Evolutionary conservation across 345 rosid genomes (phyloP), one percentile per base, ranked within the genome.

Genomic region (Cardamine resedifolia): DNA sequence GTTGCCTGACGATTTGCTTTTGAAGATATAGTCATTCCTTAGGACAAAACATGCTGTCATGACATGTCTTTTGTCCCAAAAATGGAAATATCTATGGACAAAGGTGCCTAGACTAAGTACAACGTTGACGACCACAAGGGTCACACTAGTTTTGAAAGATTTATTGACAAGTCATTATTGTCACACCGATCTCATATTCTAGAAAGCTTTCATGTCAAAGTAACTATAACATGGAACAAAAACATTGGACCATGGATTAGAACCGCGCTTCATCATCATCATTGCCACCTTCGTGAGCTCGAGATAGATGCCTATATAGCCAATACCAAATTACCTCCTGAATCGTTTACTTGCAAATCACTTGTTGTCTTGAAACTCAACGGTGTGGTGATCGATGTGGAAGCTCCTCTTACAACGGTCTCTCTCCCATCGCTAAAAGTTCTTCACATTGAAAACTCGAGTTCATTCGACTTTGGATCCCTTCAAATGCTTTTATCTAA

Each of bases 241-340:
- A n/a, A 62, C 52, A 26, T 43, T 62, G 38, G 66, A 44, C 39
- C 53, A 1, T 62, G 38, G 26, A 63, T 63, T 16, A 44, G 39
- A 27, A 63, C 68, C 10, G 38, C 53, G 26, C 26, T 63, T 44
- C 16, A 28, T 27, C 26, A 44, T 44, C 38, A 44, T 16, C 39
- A 63, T 44, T 62, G 26, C 36, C 68, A 63, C 16, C 26, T 63
- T 26, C 38, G 53, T 16, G 43, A 64, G 56, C 41, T 64, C 39
- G 39, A 64, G 52, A 34, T 38, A 3, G 31, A 33, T 59, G 65
- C 3, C 14, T 19, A 6, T 21, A 0, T 59, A 4, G 49, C 21
- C 31, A 6, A 7, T 38, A 59, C 12, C 20, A 1, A 23, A 5
- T 51, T 21, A 59, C 64, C 48, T 34, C 10, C 10, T 33, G 63